Base-by-base conservation (phyloP, 306 rosid genomes). In the Vigna reflexopilosa region DNA sequence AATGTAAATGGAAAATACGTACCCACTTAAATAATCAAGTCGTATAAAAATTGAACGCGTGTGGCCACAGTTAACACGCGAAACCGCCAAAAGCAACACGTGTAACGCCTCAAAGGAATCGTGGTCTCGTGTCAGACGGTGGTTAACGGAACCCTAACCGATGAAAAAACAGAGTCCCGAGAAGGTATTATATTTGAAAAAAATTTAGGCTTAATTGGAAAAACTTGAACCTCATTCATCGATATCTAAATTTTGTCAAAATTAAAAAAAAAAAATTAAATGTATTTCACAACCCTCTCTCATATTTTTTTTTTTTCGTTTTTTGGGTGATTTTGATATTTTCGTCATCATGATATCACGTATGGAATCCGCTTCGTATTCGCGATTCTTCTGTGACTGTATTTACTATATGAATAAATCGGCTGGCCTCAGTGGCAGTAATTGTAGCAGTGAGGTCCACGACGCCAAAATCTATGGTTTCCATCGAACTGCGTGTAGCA, bases 361-460 rank as follows among this genome's bases (percentile, higher is more conserved):
- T 61, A 59, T 26, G 13, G 64, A 54, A 40, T 80, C 69, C 45
- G 30, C 30, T 40, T 52, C 12, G 17, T 59, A 11, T 34, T 19
- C 30, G 36, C 32, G 28, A 28, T 28, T 52, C 69, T 44, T 4
- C 17, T 16, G 36, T 72, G 7, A 24, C 14, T 9, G 57, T 62
- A 78, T 82, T 75, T 40, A 81, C 83, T 64, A 64, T 59, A 55
- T n/a, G 59, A 17, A 17, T 72, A 67, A 50, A 15, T 4, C 13
- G 20, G 1, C 17, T 67, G 51, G 6, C 71, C 30, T 81, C 83
- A 88, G 61, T 83, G 75, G 72, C 89, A 81, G 85, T 79, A 80
- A 62, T 71, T 51, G 47, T 64, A 70, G 80, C 65, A 44, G 75
- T 67, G 86, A 9, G 85, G 74, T 28, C 86, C 85, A 40, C 68